phyloP scores from a whole-genome alignment of 2,329 filamentous ascomycete species.

The Alternaria infectoria region DNA sequence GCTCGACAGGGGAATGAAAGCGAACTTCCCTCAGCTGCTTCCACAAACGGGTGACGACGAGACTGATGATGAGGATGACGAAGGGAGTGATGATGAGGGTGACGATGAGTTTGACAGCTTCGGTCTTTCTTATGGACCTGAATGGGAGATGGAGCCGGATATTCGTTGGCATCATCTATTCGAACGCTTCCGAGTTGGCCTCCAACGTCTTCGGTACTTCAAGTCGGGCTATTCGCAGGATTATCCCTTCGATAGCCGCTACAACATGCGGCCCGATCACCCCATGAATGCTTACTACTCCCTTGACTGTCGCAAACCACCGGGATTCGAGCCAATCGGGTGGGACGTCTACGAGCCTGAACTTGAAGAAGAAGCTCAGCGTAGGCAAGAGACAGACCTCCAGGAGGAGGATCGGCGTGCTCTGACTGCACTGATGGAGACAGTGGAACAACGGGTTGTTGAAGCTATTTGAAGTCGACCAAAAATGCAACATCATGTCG shows the following conservation, averaged over 20 bases:
- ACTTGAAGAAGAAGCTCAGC: not conserved
- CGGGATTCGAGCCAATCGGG: not conserved
- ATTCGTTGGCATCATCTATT: constrained; percentile 20
- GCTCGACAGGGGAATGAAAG: not conserved
- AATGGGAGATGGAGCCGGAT: not conserved
- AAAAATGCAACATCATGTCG: not conserved
- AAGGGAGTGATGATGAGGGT: not conserved
- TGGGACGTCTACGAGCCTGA: not conserved
- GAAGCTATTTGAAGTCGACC: not conserved
- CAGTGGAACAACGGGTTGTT: not conserved
- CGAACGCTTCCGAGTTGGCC: constrained; percentile 5
- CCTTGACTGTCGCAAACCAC: not conserved
- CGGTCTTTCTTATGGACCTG: not conserved
- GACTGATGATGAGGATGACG: not conserved
- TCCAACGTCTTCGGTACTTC: constrained; percentile 16
- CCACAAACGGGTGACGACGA: not conserved
- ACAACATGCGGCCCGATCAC: not conserved
- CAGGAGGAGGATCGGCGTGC: not conserved
- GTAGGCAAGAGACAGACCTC: not conserved
- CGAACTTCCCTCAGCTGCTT: not conserved
- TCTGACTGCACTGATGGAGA: not conserved
- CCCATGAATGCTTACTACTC: not conserved
- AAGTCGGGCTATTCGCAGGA: constrained; percentile 1
- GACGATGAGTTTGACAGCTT: not conserved
- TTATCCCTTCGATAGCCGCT: not conserved